Evolutionary conservation across 1,284 basidiomycete species (phyloP), one percentile per base, ranked within the genome.

Genomic region (Sporisorium reilianum): DNA sequence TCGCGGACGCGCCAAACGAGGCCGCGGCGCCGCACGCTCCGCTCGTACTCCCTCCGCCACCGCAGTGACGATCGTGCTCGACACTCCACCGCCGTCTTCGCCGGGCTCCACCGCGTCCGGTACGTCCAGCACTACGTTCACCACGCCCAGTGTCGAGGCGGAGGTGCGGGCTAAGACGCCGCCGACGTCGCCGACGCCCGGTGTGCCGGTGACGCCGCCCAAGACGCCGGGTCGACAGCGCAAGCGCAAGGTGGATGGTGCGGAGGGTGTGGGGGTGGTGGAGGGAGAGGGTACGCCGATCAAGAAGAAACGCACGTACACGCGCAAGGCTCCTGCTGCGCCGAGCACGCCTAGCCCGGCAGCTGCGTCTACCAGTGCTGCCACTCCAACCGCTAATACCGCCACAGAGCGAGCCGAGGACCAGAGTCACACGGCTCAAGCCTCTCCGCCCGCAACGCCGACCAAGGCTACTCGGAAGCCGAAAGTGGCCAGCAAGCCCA

Each of bases 241-340:
- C 20, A 64, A 64, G 50, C 48, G 61, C 18, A 64, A 57, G 44
- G 25, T 8, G n/a, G 26, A 3, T 18, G 42, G 16, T 7, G 16
- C 5, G 26, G 9, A 4, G 16, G 2, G 36, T 4, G 16, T 16
- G 36, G 34, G n/a, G n/a, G n/a, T n/a, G 26, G 38, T 20, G 38
- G n/a, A 9, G 18, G n/a, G 9, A 14, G 49, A 38, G 14, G 26
- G 25, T 5, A 23, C 34, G n/a, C 42, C 34, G 11, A 26, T 48
- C 7, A 57, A 64, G 26, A 64, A 64, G 62, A 64, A 64, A 30
- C 55, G 62, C 1, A n/a, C 36, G 26, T 44, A 54, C 51, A 64
- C 49, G 44, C 51, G 44, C 1, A 28, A 34, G 16, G 42, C 16
- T 22, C n/a, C 32, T 14, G 22, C 46, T 23, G 20, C 16, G 5